These are phyloP conservation scores for Eryngium alpinum DNA, from an alignment of 140 eudicot species.

Conservation along the genomic window DNA sequence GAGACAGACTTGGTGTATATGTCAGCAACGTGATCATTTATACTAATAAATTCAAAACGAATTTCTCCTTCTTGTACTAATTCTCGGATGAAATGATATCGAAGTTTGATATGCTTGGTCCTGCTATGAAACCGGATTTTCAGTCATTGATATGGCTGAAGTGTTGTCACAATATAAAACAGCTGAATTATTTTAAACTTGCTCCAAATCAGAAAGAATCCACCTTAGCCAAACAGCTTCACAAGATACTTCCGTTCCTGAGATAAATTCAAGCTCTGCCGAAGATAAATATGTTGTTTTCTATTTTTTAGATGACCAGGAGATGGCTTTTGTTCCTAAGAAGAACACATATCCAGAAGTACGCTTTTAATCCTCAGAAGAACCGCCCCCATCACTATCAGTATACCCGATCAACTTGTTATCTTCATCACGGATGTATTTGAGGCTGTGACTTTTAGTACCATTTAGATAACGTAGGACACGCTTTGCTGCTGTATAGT, in stretches of 20 bases:
- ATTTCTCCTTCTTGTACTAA: background rate
- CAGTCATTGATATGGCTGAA: background rate
- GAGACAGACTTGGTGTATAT: background rate
- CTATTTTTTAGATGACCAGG: no score
- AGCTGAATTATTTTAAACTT: background rate
- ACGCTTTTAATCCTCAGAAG: conserved; percentile 2
- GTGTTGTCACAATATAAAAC: background rate
- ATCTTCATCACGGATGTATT: background rate
- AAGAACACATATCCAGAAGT: no score
- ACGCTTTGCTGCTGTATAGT: conserved; percentile 1
- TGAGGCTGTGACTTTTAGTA: conserved; percentile 3
- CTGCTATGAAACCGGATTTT: background rate
- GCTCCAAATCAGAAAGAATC: background rate
- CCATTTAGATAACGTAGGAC: background rate
- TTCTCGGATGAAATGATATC: background rate
- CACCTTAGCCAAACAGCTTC: conserved; percentile 14
- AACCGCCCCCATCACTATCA: conserved; percentile 17
- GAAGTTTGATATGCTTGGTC: background rate
- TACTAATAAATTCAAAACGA: background rate
- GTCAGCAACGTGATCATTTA: background rate
- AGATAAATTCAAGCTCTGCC: background rate
- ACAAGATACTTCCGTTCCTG: background rate
- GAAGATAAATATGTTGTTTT: no score
- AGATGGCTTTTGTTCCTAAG: no score
- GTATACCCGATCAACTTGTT: conserved; percentile 2